Conservation (phyloP, 306 rosid genomes). For the Vigna nakashimae region DNA sequence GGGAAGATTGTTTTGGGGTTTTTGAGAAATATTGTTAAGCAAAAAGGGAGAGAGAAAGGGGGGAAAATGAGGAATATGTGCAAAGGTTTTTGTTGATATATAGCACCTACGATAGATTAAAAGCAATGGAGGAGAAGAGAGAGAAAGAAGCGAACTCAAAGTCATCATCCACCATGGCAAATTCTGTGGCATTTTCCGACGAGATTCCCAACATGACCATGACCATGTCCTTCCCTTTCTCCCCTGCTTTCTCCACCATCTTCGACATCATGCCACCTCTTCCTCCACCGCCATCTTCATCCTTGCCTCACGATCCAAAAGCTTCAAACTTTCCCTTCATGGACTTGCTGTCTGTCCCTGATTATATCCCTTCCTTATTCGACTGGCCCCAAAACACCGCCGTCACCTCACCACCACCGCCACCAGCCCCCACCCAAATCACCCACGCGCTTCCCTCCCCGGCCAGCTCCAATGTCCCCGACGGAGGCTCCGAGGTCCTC, state of each 20-base stretch:
- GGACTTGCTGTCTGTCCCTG: conserved; percentile 52
- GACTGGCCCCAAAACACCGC: conserved; percentile 50
- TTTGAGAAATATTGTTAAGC: conserved; percentile 3
- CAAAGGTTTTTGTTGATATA: conserved; percentile 31
- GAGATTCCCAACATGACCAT: conserved; percentile 48
- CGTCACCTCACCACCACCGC: not conserved
- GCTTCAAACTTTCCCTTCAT: conserved; percentile 51
- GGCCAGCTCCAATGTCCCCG: conserved; percentile 52
- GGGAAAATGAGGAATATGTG: conserved; percentile 57
- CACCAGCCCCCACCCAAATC: conserved; percentile 8
- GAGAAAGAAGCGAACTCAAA: conserved; percentile 40
- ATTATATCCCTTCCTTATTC: conserved; percentile 51
- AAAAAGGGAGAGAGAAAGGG: not conserved
- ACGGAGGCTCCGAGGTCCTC: conserved; percentile 65
- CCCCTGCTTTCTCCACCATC: conserved; percentile 23
- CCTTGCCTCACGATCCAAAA: conserved; percentile 30
- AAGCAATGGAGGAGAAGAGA: conserved; percentile 68
- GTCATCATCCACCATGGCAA: conserved; percentile 44
- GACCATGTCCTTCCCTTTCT: conserved; percentile 20
- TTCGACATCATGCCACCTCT: conserved; percentile 54
- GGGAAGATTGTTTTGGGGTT: conserved; percentile 45
- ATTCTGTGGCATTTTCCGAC: conserved; percentile 60
- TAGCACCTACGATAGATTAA: not conserved
- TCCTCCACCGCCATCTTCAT: conserved; percentile 31
- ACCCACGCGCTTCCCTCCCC: conserved; percentile 47